Percentiles rank a stretch among this genome's conserved stretches.
Conservation (phyloP, 495 filamentous ascomycete genomes). For the Xylaria intraflava region DNA sequence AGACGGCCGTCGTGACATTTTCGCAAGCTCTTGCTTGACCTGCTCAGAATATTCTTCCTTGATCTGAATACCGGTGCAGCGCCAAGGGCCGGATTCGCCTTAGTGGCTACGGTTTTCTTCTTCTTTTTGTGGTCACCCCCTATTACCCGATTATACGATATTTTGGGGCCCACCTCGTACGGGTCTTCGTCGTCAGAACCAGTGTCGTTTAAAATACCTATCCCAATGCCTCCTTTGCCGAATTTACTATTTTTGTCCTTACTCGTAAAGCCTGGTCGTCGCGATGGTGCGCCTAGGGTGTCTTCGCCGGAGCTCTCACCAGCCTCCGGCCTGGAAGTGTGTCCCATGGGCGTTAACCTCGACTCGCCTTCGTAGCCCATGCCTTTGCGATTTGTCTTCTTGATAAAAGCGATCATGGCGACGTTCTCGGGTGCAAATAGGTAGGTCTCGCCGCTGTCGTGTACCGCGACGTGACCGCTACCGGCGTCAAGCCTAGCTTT, state of each 20-base stretch:
- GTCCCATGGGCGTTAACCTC: conserved; percentile 34
- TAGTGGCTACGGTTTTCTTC: conserved; percentile 50
- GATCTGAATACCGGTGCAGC: conserved; percentile 73
- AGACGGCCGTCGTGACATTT: conserved; percentile 87
- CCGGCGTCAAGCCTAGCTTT: conserved; percentile 60
- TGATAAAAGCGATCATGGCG: conserved; percentile 63
- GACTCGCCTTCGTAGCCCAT: conserved; percentile 71
- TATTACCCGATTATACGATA: conserved; percentile 81
- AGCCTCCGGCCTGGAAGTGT: conserved; percentile 14
- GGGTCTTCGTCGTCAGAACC: conserved; percentile 97
- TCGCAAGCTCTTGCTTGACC: conserved; percentile 50
- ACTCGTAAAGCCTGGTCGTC: conserved; percentile 22
- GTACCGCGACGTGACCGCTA: conserved; percentile 23
- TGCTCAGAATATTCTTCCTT: conserved; percentile 58
- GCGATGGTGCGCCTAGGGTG: conserved; percentile 28
- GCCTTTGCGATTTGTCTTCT: conserved; percentile 75
- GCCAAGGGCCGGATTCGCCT: conserved; percentile 57
- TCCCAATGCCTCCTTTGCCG: conserved; percentile 65
- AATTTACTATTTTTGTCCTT: conserved; percentile 45
- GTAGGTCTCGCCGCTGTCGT: conserved; percentile 49
- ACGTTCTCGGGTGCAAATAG: conserved; percentile 88
- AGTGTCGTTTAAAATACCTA: conserved; percentile 87
- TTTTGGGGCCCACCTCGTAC: conserved; percentile 83
- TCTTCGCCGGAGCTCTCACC: conserved; percentile 50
- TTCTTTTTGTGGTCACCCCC: conserved; percentile 86